These are phyloP conservation scores for Inosperma sp. DNA, from an alignment of 768 basidiomycete genomes.

Conservation along the genomic window DNA sequence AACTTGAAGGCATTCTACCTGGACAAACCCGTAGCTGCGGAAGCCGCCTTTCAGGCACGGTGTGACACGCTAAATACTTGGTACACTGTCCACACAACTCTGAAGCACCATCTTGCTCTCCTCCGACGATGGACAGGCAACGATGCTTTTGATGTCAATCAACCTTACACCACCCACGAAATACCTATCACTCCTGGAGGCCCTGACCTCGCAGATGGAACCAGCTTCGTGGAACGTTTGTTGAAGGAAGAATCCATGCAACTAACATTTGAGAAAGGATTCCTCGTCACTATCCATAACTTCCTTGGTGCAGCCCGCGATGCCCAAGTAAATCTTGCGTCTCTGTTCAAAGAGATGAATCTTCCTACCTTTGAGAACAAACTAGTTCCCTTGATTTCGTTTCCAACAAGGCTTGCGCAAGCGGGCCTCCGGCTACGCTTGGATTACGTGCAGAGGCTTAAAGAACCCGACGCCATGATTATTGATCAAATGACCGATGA, in stretches of 20 bases:
- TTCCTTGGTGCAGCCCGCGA: conserved; percentile 84
- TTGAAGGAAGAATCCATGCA: conserved; percentile 97
- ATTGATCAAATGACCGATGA: conserved; percentile 95
- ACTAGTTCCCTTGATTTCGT: conserved; percentile 88
- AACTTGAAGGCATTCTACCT: conserved; percentile 71
- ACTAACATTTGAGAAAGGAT: conserved; percentile 88
- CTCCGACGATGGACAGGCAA: conserved; percentile 93
- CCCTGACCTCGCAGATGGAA: conserved; percentile 56
- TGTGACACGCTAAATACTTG: conserved; percentile 89
- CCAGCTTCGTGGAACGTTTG: conserved; percentile 88
- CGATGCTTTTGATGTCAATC: conserved; percentile 83
- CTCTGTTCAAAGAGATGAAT: conserved; percentile 79
- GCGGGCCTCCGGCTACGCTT: conserved; percentile 86
- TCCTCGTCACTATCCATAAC: conserved; percentile 78
- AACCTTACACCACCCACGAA: conserved; percentile 68
- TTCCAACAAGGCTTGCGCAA: conserved; percentile 91
- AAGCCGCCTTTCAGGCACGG: conserved; percentile 67
- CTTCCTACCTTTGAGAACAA: conserved; percentile 89
- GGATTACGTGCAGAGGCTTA: conserved; percentile 82
- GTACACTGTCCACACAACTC: conserved; percentile 81
- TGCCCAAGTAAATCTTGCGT: conserved; percentile 75
- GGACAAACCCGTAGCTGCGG: conserved; percentile 71
- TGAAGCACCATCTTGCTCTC: conserved; percentile 75
- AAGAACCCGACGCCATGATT: conserved; percentile 83
- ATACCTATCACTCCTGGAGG: conserved; percentile 34